Evolutionary conservation across 805 yeast genomes (phyloP).

Genomic region (Saitoella complicata): DNA sequence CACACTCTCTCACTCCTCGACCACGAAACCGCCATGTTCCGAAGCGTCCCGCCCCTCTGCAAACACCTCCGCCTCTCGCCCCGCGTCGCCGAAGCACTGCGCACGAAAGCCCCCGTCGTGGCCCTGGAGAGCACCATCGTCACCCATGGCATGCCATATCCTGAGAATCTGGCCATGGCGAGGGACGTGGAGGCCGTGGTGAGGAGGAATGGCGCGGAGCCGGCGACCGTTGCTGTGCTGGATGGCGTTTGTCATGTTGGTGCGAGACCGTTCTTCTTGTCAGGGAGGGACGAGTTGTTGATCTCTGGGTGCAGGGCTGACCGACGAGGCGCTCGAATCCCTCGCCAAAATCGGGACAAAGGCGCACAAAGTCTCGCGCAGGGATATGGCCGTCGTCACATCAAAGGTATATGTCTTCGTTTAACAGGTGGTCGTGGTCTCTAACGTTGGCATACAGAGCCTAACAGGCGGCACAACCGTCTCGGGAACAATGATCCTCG

Average conservation of each 20-base stretch:
- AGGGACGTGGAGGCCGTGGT: conserved; percentile 43
- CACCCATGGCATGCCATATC: conserved; percentile 79
- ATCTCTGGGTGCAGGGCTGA: conserved; percentile 1
- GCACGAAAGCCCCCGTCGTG: conserved; percentile 47
- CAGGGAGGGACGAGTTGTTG: neutral
- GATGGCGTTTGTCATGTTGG: conserved; percentile 63
- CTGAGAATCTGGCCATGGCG: conserved; percentile 63
- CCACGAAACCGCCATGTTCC: no score
- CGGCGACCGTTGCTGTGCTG: conserved; percentile 73
- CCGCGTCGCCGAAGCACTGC: conserved; percentile 50
- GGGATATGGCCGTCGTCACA: conserved; percentile 54
- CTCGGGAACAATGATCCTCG: conserved; percentile 72
- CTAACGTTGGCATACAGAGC: neutral
- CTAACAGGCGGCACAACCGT: conserved; percentile 73
- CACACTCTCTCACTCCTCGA: no score
- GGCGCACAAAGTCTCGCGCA: conserved; percentile 48
- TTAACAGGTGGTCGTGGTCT: no score
- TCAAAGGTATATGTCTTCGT: neutral
- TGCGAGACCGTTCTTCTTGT: conserved; percentile 21
- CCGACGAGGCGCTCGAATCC: conserved; percentile 28
- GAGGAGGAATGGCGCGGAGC: conserved; percentile 49
- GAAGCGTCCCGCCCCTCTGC: no score
- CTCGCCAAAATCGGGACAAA: conserved; percentile 5
- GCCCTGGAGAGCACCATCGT: conserved; percentile 77
- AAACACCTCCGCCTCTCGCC: no score